These are phyloP conservation scores for Macrolepiota dolichaula DNA, from an alignment of 768 basidiomycete species.

Conservation along the genomic window DNA sequence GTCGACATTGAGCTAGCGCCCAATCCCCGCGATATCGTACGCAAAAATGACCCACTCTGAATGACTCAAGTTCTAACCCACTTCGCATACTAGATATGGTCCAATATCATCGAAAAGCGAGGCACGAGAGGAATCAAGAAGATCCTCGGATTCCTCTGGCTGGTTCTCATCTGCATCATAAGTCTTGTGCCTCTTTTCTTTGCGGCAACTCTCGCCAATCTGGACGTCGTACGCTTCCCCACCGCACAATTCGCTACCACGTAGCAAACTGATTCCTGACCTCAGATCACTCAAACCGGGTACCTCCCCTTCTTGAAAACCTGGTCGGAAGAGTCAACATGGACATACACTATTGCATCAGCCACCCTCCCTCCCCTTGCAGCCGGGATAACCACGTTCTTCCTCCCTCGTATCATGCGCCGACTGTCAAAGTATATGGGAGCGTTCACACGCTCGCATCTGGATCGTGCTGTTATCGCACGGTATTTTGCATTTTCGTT, in stretches of 20 bases:
- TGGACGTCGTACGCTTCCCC: constrained; percentile 50
- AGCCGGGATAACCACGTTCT: constrained; percentile 69
- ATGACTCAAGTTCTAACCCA: not conserved
- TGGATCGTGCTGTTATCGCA: constrained; percentile 77
- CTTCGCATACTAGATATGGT: constrained; percentile 56
- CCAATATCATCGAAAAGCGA: constrained; percentile 58
- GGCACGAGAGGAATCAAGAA: constrained; percentile 47
- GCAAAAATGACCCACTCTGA: not conserved
- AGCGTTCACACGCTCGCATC: constrained; percentile 52
- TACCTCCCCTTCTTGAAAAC: constrained; percentile 61
- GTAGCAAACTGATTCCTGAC: not conserved
- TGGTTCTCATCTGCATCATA: constrained; percentile 69
- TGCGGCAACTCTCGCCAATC: constrained; percentile 80
- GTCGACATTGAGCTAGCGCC: constrained; percentile 64
- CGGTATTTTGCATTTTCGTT: constrained; percentile 85
- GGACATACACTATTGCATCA: constrained; percentile 69
- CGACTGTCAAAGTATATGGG: constrained; percentile 58
- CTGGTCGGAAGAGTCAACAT: constrained; percentile 58
- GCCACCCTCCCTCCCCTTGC: constrained; percentile 82
- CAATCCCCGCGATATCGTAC: constrained; percentile 43
- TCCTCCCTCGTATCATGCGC: constrained; percentile 79
- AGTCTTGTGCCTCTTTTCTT: constrained; percentile 81
- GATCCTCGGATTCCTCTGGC: constrained; percentile 59
- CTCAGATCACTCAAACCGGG: constrained; percentile 39
- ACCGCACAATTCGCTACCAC: not conserved